phyloP scores from a whole-genome alignment of 2,329 filamentous ascomycete genomes.

The Xylaria sp. region DNA sequence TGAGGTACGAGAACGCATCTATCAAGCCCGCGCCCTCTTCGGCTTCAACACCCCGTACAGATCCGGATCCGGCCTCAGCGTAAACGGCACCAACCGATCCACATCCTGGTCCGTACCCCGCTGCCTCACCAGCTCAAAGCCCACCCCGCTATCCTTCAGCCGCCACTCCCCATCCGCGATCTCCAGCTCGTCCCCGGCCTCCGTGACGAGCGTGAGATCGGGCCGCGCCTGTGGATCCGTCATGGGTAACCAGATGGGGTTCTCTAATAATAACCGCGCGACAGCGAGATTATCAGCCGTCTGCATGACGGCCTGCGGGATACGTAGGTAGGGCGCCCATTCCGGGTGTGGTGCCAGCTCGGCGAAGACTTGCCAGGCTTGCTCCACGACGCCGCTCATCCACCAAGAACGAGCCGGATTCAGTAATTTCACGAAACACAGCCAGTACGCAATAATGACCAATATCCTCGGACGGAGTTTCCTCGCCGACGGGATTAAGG shows the following conservation, averaged over 20 bases:
- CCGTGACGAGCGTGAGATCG: slow-evolving; percentile 21
- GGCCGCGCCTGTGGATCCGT: slow-evolving; percentile 24
- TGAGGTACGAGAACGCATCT: too few species aligned
- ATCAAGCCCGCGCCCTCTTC: too few species aligned
- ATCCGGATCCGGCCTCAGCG: background rate
- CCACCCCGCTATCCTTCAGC: slow-evolving; percentile 9
- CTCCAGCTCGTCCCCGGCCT: slow-evolving; percentile 19
- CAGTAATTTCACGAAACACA: slow-evolving; percentile 44
- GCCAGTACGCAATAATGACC: slow-evolving; percentile 49
- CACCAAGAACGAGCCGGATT: slow-evolving; percentile 42
- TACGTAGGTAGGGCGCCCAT: slow-evolving; percentile 39
- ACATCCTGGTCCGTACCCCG: background rate
- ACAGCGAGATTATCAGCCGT: slow-evolving; percentile 34
- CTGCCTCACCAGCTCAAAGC: background rate
- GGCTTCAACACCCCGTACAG: too few species aligned
- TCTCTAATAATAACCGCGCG: slow-evolving; percentile 40
- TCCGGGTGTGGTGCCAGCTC: slow-evolving; percentile 10
- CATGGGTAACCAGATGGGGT: slow-evolving; percentile 39
- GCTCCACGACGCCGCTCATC: slow-evolving; percentile 42
- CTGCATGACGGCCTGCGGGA: slow-evolving; percentile 37
- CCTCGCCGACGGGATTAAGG: slow-evolving; percentile 41
- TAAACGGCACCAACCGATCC: background rate
- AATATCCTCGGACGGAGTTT: slow-evolving; percentile 42
- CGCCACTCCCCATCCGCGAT: slow-evolving; percentile 21
- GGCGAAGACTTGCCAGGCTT: slow-evolving; percentile 40